Percentiles rank a stretch among this genome's conserved stretches.
phyloP scores from a whole-genome alignment of 2,329 filamentous ascomycete species.

The Penicillium freii region DNA sequence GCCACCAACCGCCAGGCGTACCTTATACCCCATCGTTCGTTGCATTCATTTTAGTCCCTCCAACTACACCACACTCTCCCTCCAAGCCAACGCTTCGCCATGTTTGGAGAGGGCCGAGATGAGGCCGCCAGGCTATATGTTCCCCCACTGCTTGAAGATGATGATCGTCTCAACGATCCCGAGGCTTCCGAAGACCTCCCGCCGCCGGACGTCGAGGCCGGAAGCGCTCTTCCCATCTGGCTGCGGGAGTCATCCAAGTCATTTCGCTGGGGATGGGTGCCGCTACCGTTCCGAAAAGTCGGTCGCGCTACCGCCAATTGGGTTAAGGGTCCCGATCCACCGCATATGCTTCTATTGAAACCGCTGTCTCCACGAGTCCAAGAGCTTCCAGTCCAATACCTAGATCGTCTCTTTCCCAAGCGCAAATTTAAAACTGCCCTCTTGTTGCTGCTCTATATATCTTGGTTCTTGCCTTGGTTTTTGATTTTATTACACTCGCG shows the following conservation, averaged over 20 bases:
- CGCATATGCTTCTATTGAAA: constrained; percentile 45
- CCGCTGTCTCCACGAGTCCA: constrained; percentile 49
- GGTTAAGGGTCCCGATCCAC: constrained; percentile 50
- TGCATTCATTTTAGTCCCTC: constrained; percentile 8
- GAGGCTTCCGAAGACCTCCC: constrained; percentile 35
- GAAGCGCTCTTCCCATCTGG: constrained; percentile 45
- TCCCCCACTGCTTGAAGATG: constrained; percentile 35
- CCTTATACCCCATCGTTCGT: constrained; percentile 11
- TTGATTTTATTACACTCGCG: constrained; percentile 47
- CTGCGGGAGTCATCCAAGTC: constrained; percentile 48
- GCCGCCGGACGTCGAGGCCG: constrained; percentile 31
- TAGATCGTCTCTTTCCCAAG: constrained; percentile 48
- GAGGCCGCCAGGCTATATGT: constrained; percentile 35
- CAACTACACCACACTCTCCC: neutral
- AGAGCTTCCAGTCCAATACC: constrained; percentile 44
- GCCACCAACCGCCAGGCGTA: constrained; percentile 20
- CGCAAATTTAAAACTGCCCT: constrained; percentile 46
- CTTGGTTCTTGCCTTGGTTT: constrained; percentile 50
- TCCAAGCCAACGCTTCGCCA: constrained; percentile 13
- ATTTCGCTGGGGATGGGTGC: constrained; percentile 50
- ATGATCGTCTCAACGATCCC: constrained; percentile 35
- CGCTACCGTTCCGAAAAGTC: constrained; percentile 45
- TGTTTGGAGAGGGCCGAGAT: constrained; percentile 33
- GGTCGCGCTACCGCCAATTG: constrained; percentile 45
- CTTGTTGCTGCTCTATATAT: constrained; percentile 44